phyloP scores from a whole-genome alignment of 768 basidiomycete species.

The Cytidiella melzeri region DNA sequence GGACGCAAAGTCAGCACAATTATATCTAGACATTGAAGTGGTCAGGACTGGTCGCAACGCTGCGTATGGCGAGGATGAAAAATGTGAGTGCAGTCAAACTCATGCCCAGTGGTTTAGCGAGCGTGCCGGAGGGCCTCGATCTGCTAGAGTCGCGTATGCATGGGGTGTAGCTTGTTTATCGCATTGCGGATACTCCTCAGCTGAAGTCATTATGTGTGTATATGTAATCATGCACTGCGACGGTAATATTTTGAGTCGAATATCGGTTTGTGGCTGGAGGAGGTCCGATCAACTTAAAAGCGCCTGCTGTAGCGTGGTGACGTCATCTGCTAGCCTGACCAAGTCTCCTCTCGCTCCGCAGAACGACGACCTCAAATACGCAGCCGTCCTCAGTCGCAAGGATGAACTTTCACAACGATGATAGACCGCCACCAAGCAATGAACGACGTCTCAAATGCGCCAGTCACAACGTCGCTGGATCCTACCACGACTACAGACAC shows the following conservation, averaged over 20 bases:
- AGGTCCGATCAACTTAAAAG: too few relatives aligned
- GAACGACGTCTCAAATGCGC: not conserved
- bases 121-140: not conserved
- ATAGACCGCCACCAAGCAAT: not conserved
- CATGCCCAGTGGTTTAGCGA: not conserved
- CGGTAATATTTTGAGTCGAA: too few relatives aligned
- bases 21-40: not conserved
- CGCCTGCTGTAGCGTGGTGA: too few relatives aligned
- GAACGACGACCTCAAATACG: not conserved
- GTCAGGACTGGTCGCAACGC: not conserved
- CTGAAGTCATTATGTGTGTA: not conserved
- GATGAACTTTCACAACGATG: not conserved
- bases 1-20: not conserved
- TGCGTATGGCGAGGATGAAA: not conserved
- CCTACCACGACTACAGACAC: not conserved
- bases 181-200: not conserved
- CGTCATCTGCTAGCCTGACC: slow-evolving; percentile 1
- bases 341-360: slow-evolving; percentile 8
- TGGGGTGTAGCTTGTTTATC: not conserved
- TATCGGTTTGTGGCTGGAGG: too few relatives aligned
- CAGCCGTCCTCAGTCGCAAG: too few relatives aligned
- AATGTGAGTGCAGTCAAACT: not conserved
- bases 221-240: too few relatives aligned
- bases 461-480: not conserved
- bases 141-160: not conserved